These are phyloP conservation scores for Neonothopanus nambi DNA, from an alignment of 1,284 basidiomycete species.

Conservation along the genomic window DNA sequence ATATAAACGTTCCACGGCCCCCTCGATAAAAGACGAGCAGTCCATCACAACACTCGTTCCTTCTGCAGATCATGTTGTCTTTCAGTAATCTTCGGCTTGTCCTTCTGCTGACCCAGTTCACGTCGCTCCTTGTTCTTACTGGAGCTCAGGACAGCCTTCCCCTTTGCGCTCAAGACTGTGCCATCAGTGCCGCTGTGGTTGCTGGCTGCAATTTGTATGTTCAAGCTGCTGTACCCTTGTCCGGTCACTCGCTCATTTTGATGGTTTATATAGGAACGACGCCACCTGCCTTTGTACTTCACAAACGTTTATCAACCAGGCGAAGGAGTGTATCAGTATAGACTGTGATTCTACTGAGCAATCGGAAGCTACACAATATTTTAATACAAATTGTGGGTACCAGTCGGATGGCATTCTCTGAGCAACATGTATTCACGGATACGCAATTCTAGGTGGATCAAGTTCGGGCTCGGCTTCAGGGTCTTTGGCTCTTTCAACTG, in stretches of 20 bases:
- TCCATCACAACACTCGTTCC: no score
- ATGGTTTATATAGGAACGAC: neutral
- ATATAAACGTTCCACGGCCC: no score
- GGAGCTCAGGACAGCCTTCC: neutral
- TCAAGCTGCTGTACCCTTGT: neutral
- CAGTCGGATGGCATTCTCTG: neutral
- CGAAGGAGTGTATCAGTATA: neutral
- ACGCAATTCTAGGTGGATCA: no score
- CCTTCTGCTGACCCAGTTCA: no score
- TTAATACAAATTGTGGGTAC: neutral
- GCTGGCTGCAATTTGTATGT: neutral
- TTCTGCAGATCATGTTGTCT: no score
- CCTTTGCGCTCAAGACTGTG: neutral
- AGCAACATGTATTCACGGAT: no score
- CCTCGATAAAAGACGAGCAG: no score
- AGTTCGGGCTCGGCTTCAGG: no score
- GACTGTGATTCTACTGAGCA: slow-evolving; percentile 5
- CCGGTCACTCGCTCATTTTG: neutral
- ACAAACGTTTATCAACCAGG: neutral
- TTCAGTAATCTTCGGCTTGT: no score
- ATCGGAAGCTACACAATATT: neutral
- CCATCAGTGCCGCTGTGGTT: neutral
- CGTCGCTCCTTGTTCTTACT: neutral
- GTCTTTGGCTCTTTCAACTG: no score
- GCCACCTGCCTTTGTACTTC: neutral